These are phyloP conservation scores for Amanita muscaria DNA, from an alignment of 768 basidiomycete species.

Conservation along the genomic window DNA sequence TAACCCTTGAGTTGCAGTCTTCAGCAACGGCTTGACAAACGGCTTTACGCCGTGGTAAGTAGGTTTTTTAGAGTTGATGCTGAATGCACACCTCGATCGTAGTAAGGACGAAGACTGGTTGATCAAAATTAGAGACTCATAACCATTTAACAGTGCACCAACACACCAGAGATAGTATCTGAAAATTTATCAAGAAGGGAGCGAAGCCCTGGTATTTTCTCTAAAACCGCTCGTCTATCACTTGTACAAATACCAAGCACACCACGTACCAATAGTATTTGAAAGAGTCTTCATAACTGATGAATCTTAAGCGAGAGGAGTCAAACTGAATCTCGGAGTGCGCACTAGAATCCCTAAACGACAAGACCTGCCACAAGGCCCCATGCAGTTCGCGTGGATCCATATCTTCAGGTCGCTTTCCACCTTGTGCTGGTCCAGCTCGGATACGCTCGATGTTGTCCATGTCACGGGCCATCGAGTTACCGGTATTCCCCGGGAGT, in stretches of 20 bases:
- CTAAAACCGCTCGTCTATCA: conserved; percentile 23
- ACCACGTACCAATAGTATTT: conserved; percentile 50
- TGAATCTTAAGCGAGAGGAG: not conserved
- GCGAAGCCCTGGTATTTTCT: conserved; percentile 77
- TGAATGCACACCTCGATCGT: conserved; percentile 85
- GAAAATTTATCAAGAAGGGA: conserved; percentile 70
- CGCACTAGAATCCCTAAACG: conserved; percentile 72
- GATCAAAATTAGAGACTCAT: not conserved
- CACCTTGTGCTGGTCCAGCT: conserved; percentile 47
- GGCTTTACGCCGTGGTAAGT: conserved; percentile 35
- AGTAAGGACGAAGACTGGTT: conserved; percentile 68
- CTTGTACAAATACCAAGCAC: not conserved
- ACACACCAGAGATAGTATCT: conserved; percentile 58
- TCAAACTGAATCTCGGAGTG: not conserved
- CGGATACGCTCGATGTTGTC: conserved; percentile 65
- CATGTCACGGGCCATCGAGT: conserved; percentile 65
- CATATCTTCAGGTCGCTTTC: conserved; percentile 74
- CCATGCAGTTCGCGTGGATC: conserved; percentile 80
- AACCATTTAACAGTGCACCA: not conserved
- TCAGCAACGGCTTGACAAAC: conserved; percentile 70
- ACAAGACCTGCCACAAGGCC: conserved; percentile 78
- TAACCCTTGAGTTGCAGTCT: conserved; percentile 58
- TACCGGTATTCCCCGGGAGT: conserved; percentile 52
- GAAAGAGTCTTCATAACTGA: conserved; percentile 71
- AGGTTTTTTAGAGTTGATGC: too few species aligned